Evolutionary conservation across 2,329 filamentous ascomycete species (phyloP).

Genomic region (Drechslerella stenobrocha): DNA sequence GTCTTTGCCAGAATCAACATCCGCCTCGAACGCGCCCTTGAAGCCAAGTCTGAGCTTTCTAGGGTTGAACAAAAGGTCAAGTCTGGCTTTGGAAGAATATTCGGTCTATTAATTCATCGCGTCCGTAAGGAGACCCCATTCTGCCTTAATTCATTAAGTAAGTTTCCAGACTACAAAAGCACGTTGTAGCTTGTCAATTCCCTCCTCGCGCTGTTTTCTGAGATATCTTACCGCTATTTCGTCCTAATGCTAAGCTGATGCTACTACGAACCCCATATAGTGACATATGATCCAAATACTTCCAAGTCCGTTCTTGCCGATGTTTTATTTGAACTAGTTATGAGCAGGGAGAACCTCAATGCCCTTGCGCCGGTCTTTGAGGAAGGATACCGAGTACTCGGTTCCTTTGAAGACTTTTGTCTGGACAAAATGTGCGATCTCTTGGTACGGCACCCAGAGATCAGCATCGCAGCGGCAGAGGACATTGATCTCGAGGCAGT

Average conservation of each 20-base stretch:
- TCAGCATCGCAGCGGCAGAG: neutral
- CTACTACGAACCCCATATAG: too few relatives aligned
- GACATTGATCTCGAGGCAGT: too few relatives aligned
- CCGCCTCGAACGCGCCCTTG: neutral
- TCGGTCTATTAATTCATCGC: neutral
- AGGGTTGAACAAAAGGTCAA: neutral
- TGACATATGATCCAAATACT: too few relatives aligned
- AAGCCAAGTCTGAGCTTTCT: conserved; percentile 6
- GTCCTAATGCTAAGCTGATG: too few relatives aligned
- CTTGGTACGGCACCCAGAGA: neutral
- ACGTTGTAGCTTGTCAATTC: neutral
- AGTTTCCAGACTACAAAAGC: too few relatives aligned
- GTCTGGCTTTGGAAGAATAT: neutral
- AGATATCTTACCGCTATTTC: too few relatives aligned
- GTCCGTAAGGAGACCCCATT: neutral
- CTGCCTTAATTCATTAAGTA: neutral
- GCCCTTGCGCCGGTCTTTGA: neutral
- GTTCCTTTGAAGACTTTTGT: neutral
- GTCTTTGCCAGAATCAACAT: neutral
- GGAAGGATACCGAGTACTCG: neutral
- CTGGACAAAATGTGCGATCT: neutral
- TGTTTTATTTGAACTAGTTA: neutral
- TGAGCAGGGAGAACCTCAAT: neutral
- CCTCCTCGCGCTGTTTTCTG: too few relatives aligned
- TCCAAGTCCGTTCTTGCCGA: too few relatives aligned